phyloP scores from a whole-genome alignment of 2,329 filamentous ascomycete species.

The Rhynchosporium graminicola region DNA sequence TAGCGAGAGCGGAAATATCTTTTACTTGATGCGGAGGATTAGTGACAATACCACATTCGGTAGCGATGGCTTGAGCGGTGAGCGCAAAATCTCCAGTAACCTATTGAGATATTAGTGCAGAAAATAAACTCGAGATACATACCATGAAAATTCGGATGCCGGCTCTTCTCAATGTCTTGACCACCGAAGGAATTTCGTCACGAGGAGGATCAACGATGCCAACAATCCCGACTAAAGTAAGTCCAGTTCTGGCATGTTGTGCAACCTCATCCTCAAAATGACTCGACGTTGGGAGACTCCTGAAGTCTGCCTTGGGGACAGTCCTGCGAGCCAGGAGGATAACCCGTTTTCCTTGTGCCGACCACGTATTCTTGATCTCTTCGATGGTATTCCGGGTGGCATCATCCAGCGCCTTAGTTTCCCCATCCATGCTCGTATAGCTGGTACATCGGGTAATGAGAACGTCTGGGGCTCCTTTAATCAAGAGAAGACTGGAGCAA shows the following conservation, averaged over 20 bases:
- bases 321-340: conserved; percentile 65
- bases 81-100: conserved; percentile 77
- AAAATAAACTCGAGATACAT: conserved; percentile 15
- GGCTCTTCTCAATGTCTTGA: conserved; percentile 65
- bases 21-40: conserved; percentile 52
- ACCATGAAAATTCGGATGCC: conserved; percentile 80
- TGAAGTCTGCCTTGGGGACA: conserved; percentile 46
- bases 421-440: conserved; percentile 58
- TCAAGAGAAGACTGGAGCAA: conserved; percentile 56
- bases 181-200: conserved; percentile 59
- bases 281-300: conserved; percentile 46
- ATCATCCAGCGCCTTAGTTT: conserved; percentile 51
- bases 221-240: conserved; percentile 57
- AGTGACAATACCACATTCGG: conserved; percentile 70
- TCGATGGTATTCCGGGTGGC: conserved; percentile 52
- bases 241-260: conserved; percentile 49
- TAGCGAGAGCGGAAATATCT: conserved; percentile 47
- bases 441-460: conserved; percentile 63
- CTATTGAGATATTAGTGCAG: conserved; percentile 38
- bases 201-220: conserved; percentile 61
- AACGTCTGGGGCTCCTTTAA: conserved; percentile 78
- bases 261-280: conserved; percentile 60
- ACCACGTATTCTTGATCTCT: conserved; percentile 66
- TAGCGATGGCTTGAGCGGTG: conserved; percentile 72
- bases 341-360: conserved; percentile 66